Percentiles rank a stretch among this genome's conserved stretches.
Conservation (phyloP, 345 rosid species). For the Eutrema heterophyllum region DNA sequence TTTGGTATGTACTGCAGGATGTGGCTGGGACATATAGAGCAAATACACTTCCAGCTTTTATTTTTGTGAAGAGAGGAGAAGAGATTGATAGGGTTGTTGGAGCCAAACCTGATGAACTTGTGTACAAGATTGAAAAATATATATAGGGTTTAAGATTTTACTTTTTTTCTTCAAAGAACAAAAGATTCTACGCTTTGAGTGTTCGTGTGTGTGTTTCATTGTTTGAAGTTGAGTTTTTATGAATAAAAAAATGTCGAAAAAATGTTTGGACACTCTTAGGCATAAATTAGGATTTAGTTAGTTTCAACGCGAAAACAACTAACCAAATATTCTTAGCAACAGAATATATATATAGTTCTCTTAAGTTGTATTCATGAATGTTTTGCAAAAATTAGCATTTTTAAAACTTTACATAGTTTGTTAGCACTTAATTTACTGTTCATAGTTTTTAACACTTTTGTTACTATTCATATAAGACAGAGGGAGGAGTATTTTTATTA, state of each 20-base stretch:
- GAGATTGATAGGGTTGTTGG: constrained; percentile 62
- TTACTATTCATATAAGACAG: too few relatives aligned
- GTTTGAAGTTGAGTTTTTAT: background rate
- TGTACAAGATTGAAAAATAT: constrained; percentile 54
- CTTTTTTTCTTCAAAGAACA: background rate
- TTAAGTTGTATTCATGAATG: too few relatives aligned
- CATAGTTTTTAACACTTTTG: too few relatives aligned
- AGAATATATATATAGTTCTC: too few relatives aligned
- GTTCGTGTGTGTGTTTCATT: constrained; percentile 1
- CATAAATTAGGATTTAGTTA: background rate
- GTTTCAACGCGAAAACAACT: background rate
- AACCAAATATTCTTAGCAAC: background rate
- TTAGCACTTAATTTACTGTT: too few relatives aligned
- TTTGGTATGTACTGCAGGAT: constrained; percentile 36
- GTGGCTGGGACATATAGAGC: constrained; percentile 45
- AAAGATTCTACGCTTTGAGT: background rate
- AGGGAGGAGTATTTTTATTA: too few relatives aligned
- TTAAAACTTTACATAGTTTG: too few relatives aligned
- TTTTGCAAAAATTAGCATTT: too few relatives aligned
- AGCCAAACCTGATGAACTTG: constrained; percentile 51
- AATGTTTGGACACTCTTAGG: background rate
- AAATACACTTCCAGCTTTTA: constrained; percentile 53
- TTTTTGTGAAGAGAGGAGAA: constrained; percentile 61
- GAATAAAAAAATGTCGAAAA: too few relatives aligned
- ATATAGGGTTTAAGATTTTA: constrained; percentile 11